Evolutionary conservation across 2,329 filamentous ascomycete genomes (phyloP), one percentile per base, ranked within the genome.

Genomic region (Coccinonectria pachysandricola): DNA sequence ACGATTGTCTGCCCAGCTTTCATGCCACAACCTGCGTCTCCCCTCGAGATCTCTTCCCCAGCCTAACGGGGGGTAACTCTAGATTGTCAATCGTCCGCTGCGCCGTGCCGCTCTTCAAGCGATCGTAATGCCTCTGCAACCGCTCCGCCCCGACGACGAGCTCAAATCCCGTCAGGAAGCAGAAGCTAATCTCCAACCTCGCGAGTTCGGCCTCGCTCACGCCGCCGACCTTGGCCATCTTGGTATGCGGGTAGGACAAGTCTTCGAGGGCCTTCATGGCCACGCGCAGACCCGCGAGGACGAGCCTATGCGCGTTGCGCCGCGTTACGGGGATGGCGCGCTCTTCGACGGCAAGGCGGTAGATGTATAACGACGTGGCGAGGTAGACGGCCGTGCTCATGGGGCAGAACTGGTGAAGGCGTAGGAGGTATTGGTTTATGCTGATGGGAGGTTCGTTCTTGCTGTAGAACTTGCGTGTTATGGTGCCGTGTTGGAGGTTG

Each of bases 261-360:
- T 96, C 88, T 54, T 98, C 88, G n/a, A 95, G 61, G 1, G 85
- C 83, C 59, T 96, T 98, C 71, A 87, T 91, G 9, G 88, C 86
- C 4, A 95, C 82, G 18, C 87, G 66, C 27, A 95, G 64, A 6
- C 81, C 83, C 0, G 85, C 87, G 10, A 98, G 68, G 16, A 93
- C 66, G 6, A 96, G 62, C 3, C 91, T 75, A 53, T 98, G 88
- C 35, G 84, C 79, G 36, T 93, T 96, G 30, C 84, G 72, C 31
- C 71, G 68, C 3, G 86, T 93, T 6, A 94, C 79, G 1, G 79
- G 76, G 12, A 96, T 79, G 13, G 79, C 71, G 39, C 73, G 73
- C 49, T 92, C 83, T 22, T 79, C 67, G 8, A 88, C 75, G 1
- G 79, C 81, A 21, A 96, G 65, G 13, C 79, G 75, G 49, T 88